Base-by-base conservation (phyloP, 2,329 filamentous ascomycete genomes). In the Cryoendolithus antarcticus region DNA sequence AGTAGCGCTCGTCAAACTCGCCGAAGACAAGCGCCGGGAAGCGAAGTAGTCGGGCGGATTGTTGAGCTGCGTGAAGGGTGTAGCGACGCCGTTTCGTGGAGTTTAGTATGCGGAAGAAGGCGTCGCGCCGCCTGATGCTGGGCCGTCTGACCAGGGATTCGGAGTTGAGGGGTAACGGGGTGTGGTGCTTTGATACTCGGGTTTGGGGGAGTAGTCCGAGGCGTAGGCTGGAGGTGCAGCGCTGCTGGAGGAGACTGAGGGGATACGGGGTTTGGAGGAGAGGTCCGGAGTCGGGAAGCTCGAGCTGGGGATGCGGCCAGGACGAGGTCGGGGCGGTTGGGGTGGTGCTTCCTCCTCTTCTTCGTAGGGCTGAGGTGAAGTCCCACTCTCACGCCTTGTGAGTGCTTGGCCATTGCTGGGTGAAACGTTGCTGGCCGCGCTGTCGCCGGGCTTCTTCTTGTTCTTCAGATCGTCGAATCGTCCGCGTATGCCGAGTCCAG, bases 71-170 rank as follows among this genome's bases (percentile, higher is more conserved):
- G 53, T 34, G 47, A 50, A 35, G 40, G 38, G 21, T 27, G 15
- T 8, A 44, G 41, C 6, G 46, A 40, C 28, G 19, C 47, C 47
- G 37, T 49, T 52, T 4, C 41, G 31, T 1, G 54, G 54, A 2
- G 54, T 57, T n/a, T 42, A 45, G 41, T 59, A 58, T 40, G 59
- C 48, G 13, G 52, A 53, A 7, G 61, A 41, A 40, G 63, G 40
- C 45, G 65, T 48, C 43, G 55, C 40, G 45, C 47, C 41, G 41
- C 48, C 28, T 15, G 42, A 32, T 1, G 48, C 42, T 35, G 48
- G 46, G 4, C 44, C 43, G 37, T 54, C 53, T 12, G 51, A 35
- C n/a, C 36, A 38, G 30, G 38, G 15, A 31, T 32, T 45, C 19
- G 39, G 35, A 31, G 44, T 44, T 9, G 45, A 48, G 10, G 48